These are phyloP conservation scores for Saccharomyces eubayanus DNA, from an alignment of 805 yeast genomes.

Conservation along the genomic window DNA sequence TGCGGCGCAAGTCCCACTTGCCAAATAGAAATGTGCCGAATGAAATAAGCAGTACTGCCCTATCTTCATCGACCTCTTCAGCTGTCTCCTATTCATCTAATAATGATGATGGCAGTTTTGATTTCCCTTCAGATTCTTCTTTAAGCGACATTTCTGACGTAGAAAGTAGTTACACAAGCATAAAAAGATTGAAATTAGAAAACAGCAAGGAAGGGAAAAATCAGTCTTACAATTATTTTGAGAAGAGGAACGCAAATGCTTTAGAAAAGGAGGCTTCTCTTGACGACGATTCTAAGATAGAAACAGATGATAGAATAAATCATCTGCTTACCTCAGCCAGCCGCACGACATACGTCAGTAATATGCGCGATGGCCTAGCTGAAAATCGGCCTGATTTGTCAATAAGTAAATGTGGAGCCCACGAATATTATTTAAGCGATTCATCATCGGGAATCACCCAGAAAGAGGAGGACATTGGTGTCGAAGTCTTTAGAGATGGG, in stretches of 20 bases:
- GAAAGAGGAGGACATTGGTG: neutral
- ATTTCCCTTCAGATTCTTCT: conserved; percentile 32
- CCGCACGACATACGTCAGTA: neutral
- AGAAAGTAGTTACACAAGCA: conserved; percentile 19
- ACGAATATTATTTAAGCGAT: neutral
- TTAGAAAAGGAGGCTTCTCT: neutral
- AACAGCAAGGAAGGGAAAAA: conserved; percentile 13
- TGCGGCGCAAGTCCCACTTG: neutral
- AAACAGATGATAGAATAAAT: neutral
- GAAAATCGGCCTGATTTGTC: neutral
- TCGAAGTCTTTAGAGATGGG: neutral
- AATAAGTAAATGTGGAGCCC: neutral
- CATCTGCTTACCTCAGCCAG: neutral
- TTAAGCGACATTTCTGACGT: conserved; percentile 33
- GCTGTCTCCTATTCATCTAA: neutral
- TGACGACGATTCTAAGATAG: neutral
- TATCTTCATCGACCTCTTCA: neutral
- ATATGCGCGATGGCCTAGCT: neutral
- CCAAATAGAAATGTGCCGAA: neutral
- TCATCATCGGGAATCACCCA: neutral
- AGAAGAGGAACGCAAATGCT: neutral
- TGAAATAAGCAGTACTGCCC: neutral
- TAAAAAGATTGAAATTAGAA: conserved; percentile 10
- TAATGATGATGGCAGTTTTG: neutral
- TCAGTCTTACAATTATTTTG: conserved; percentile 13